These are phyloP conservation scores for Aurifilum marmelostoma DNA, from an alignment of 2,329 filamentous ascomycete genomes.

Conservation along the genomic window DNA sequence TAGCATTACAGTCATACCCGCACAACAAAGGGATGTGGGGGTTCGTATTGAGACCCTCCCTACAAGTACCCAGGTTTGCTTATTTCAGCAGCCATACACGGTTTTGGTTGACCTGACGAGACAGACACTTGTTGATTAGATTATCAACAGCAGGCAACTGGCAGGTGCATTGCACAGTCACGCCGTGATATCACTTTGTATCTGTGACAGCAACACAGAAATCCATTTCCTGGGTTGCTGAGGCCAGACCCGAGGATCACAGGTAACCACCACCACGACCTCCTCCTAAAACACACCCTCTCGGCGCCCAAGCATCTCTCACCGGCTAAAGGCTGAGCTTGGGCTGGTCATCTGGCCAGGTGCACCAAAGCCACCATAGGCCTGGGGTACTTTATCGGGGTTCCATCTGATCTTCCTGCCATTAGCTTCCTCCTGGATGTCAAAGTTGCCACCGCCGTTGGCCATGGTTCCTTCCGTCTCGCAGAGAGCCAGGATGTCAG, in stretches of 20 bases:
- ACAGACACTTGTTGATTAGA: not conserved
- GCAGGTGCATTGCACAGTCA: not conserved
- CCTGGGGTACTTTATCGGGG: slow-evolving; percentile 42
- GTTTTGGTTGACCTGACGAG: not conserved
- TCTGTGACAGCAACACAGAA: slow-evolving; percentile 26
- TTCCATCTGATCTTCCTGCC: slow-evolving; percentile 56
- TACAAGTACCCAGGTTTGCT: not conserved
- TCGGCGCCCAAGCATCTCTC: slow-evolving; percentile 34
- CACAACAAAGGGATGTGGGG: slow-evolving; percentile 16
- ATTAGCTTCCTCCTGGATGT: slow-evolving; percentile 59
- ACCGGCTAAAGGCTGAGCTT: slow-evolving; percentile 42
- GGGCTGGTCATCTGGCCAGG: slow-evolving; percentile 75
- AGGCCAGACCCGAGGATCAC: not conserved
- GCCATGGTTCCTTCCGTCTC: slow-evolving; percentile 85
- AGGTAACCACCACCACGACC: not conserved
- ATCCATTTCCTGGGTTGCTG: not conserved
- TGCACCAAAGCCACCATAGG: slow-evolving; percentile 51
- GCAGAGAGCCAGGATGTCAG: slow-evolving; percentile 80
- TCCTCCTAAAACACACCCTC: too few species aligned
- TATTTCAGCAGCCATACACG: not conserved
- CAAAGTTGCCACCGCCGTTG: slow-evolving; percentile 91
- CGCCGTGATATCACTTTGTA: slow-evolving; percentile 9
- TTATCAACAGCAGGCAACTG: not conserved
- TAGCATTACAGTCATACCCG: slow-evolving; percentile 25
- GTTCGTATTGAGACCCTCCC: not conserved